These are phyloP conservation scores for Podospora tetraspora DNA, from an alignment of 495 filamentous ascomycete genomes.

Conservation along the genomic window DNA sequence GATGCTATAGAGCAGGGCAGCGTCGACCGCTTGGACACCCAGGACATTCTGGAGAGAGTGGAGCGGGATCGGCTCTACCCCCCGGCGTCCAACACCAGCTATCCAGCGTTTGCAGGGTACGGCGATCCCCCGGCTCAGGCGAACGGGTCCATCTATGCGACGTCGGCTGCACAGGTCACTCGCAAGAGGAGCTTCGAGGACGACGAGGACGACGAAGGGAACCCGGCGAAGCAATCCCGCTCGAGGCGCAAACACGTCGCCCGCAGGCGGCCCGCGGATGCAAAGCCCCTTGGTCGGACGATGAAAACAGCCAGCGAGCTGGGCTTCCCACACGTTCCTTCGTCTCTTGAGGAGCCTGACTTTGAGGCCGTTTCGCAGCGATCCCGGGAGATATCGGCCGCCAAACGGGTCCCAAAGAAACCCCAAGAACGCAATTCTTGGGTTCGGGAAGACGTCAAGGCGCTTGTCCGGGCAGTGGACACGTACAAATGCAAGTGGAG, in stretches of 20 bases:
- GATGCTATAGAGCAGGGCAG: background rate
- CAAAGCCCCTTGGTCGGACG: background rate
- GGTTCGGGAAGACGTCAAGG: slow-evolving; percentile 41
- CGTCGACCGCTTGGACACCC: background rate
- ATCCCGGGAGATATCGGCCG: slow-evolving; percentile 24
- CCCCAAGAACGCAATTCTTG: slow-evolving; percentile 45
- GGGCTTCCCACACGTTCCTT: slow-evolving; percentile 22
- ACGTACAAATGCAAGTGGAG: slow-evolving; percentile 49
- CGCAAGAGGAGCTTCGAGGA: slow-evolving; percentile 19
- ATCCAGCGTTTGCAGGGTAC: slow-evolving; percentile 8
- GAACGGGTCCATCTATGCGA: slow-evolving; percentile 20
- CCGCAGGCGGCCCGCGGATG: background rate
- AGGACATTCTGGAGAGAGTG: slow-evolving; percentile 8
- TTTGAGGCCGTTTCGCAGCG: slow-evolving; percentile 23
- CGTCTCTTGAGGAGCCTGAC: slow-evolving; percentile 24
- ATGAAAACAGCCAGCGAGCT: slow-evolving; percentile 8
- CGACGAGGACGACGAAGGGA: slow-evolving; percentile 5
- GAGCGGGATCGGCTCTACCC: slow-evolving; percentile 7
- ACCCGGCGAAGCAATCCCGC: slow-evolving; percentile 20
- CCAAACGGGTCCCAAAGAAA: slow-evolving; percentile 22
- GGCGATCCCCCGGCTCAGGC: slow-evolving; percentile 7
- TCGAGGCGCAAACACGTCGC: slow-evolving; percentile 19
- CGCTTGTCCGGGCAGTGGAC: slow-evolving; percentile 48
- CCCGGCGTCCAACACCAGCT: slow-evolving; percentile 2
- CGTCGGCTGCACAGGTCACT: slow-evolving; percentile 20